A percentile compares a stretch with the other conserved stretches of the same genome.
Conservation (phyloP, 2,329 filamentous ascomycete species). For the Chalaropsis ovoidea region DNA sequence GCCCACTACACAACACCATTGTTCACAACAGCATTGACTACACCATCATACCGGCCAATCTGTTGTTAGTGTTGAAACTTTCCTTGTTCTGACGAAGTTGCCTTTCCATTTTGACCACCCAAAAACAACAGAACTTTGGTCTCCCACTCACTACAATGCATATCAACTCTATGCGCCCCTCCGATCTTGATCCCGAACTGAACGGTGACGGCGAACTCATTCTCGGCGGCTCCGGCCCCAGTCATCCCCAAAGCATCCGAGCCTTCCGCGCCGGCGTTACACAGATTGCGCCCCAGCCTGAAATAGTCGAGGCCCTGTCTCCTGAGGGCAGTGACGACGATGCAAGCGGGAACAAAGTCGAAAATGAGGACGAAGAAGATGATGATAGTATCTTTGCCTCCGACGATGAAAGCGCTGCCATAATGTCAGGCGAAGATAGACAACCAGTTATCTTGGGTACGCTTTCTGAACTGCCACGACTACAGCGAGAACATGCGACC, state of each 20-base stretch:
- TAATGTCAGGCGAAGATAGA: slow-evolving; percentile 5
- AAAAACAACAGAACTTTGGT: not conserved
- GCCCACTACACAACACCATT: too few relatives aligned
- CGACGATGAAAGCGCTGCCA: slow-evolving; percentile 3
- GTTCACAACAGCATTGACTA: not conserved
- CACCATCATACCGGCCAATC: not conserved
- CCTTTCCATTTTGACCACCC: not conserved
- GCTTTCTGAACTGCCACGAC: slow-evolving; percentile 57
- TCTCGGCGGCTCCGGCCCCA: not conserved
- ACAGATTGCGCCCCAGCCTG: not conserved
- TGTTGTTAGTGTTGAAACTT: not conserved
- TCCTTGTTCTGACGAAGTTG: not conserved
- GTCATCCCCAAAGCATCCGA: not conserved
- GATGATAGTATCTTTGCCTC: slow-evolving; percentile 25
- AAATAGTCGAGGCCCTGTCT: not conserved
- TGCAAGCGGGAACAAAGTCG: not conserved
- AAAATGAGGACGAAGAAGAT: not conserved
- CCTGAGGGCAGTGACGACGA: not conserved
- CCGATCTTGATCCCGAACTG: slow-evolving; percentile 15
- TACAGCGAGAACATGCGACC: slow-evolving; percentile 67
- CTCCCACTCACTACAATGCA: slow-evolving; percentile 16
- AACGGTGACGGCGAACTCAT: slow-evolving; percentile 13
- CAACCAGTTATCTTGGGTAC: not conserved
- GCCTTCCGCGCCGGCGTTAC: not conserved
- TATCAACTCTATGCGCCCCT: slow-evolving; percentile 19